Conservation (phyloP, 495 filamentous ascomycete genomes). For the Podospora pseudoanserina region DNA sequence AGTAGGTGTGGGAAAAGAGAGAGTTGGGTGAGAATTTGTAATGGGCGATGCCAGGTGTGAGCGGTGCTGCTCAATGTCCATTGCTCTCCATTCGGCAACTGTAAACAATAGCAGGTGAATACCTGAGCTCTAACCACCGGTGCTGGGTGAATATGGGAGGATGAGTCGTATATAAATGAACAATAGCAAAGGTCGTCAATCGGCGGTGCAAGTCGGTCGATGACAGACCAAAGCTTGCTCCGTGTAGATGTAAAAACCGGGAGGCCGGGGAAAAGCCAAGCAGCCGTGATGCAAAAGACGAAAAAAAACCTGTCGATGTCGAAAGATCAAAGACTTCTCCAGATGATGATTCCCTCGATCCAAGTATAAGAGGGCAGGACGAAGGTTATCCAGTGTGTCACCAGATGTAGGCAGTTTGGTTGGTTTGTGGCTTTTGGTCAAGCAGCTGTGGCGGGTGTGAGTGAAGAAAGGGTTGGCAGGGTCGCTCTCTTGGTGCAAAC, state of each 20-base stretch:
- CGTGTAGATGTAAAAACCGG: conserved; percentile 1
- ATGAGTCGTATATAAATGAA: not conserved
- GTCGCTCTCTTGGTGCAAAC: not conserved
- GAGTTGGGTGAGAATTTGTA: conserved; percentile 3
- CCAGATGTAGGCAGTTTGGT: not conserved
- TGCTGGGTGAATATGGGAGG: not conserved
- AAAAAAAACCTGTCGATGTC: not conserved
- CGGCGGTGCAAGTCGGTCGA: not conserved
- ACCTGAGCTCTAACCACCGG: not conserved
- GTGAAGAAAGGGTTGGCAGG: not conserved
- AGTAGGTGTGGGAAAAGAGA: not conserved
- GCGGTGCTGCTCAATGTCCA: conserved; percentile 4
- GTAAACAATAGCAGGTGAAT: not conserved
- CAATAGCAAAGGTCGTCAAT: not conserved
- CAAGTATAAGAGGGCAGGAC: not conserved
- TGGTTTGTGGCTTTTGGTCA: not conserved
- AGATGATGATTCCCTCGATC: not conserved
- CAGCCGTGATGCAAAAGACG: not conserved
- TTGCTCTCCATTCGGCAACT: conserved; percentile 5
- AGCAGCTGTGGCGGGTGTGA: not conserved
- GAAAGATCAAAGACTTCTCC: not conserved
- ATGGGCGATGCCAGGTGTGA: not conserved
- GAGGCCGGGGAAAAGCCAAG: not conserved
- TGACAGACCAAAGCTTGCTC: conserved; percentile 6
- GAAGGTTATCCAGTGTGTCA: not conserved